These are phyloP conservation scores for Jacaranda copaia DNA, from an alignment of 257 asterid species.

Conservation along the genomic window DNA sequence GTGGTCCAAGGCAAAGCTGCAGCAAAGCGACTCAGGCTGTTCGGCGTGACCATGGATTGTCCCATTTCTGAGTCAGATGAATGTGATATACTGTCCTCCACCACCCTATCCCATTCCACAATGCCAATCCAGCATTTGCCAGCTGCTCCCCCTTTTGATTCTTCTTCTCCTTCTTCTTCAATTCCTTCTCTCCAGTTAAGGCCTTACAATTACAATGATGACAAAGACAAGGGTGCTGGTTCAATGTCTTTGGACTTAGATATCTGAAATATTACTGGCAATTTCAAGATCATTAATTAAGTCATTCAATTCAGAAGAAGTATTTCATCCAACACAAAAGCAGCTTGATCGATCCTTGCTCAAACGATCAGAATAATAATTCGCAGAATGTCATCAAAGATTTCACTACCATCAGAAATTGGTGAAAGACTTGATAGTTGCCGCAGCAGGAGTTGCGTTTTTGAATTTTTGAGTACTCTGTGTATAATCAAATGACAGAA, in stretches of 20 bases:
- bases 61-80: constrained; percentile 61
- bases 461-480: constrained; percentile 44
- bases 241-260: constrained; percentile 87
- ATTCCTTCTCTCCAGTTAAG: constrained; percentile 41
- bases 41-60: constrained; percentile 94
- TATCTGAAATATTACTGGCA: constrained; percentile 37
- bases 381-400: no score
- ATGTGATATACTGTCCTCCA: constrained; percentile 55
- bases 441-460: no score
- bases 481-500: constrained; percentile 44
- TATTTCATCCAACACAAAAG: no score
- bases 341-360: no score
- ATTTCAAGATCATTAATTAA: no score
- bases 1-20: constrained; percentile 96
- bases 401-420: no score
- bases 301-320: no score
- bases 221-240: constrained; percentile 53
- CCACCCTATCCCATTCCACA: not conserved
- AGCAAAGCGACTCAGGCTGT: constrained; percentile 87
- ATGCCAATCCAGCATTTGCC: constrained; percentile 32
- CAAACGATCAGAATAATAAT: no score
- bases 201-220: constrained; percentile 28
- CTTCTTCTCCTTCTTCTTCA: constrained; percentile 36
- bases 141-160: constrained; percentile 11
- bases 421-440: no score